phyloP scores from a whole-genome alignment of 176 grass and related monocot species.

The Saccharum officinarum region DNA sequence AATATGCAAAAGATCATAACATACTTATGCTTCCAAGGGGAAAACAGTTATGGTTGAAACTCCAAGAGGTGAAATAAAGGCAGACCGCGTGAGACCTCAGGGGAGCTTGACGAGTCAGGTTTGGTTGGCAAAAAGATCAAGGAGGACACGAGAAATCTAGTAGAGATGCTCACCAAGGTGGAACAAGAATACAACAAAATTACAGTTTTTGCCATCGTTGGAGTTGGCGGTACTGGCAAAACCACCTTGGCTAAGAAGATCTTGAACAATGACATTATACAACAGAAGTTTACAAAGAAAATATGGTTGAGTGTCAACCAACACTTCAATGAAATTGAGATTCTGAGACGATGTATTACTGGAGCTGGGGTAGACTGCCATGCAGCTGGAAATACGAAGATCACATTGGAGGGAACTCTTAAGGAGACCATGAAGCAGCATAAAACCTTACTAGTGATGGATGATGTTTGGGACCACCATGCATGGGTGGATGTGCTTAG shows the following conservation, averaged over 20 bases:
- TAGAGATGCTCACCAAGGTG: neutral
- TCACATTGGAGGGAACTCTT: neutral
- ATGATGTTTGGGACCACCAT: neutral
- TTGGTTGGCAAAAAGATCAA: slow-evolving; percentile 13
- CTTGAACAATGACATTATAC: neutral
- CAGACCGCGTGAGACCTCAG: neutral
- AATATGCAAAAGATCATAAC: too few species aligned
- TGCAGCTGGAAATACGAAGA: neutral
- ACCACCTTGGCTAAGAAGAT: slow-evolving; percentile 33
- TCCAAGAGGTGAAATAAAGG: too few species aligned
- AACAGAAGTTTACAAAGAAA: neutral
- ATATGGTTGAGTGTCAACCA: slow-evolving; percentile 20
- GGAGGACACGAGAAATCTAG: slow-evolving; percentile 9
- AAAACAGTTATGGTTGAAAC: too few species aligned
- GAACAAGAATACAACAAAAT: neutral
- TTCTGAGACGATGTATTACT: neutral
- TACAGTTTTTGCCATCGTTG: slow-evolving; percentile 8
- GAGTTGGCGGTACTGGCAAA: slow-evolving; percentile 28
- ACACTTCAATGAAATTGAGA: neutral
- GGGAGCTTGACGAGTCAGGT: neutral
- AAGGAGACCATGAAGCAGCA: neutral
- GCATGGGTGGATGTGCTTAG: neutral
- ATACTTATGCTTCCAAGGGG: too few species aligned
- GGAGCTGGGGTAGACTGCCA: neutral
- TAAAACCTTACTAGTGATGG: neutral